phyloP scores from a whole-genome alignment of 306 rosid species.

The Vicia sativa region DNA sequence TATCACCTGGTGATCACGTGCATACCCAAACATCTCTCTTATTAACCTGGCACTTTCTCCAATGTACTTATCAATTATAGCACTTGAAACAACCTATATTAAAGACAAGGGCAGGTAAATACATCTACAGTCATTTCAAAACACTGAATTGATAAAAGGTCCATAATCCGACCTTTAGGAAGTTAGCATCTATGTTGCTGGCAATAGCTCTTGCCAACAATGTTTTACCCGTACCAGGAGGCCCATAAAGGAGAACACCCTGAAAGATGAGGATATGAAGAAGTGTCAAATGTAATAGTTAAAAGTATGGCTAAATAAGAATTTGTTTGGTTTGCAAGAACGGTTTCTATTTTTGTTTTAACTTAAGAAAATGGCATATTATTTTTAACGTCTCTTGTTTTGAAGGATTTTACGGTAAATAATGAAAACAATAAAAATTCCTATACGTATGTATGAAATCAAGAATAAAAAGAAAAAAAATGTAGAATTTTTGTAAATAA shows the following conservation, averaged over 20 bases:
- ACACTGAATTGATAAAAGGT: slow-evolving; percentile 3
- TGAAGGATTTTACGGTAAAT: not conserved
- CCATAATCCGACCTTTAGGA: slow-evolving; percentile 67
- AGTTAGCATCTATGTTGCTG: slow-evolving; percentile 94
- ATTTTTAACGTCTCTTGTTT: not conserved
- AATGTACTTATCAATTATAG: slow-evolving; percentile 91
- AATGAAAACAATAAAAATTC: not conserved
- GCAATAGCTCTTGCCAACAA: slow-evolving; percentile 94
- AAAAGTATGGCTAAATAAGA: slow-evolving; percentile 12
- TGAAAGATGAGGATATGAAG: slow-evolving; percentile 41
- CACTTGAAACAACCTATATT: slow-evolving; percentile 90
- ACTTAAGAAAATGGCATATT: not conserved
- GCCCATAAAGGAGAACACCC: slow-evolving; percentile 98
- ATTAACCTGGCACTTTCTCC: slow-evolving; percentile 96
- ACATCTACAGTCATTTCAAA: slow-evolving; percentile 14
- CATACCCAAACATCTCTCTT: slow-evolving; percentile 98
- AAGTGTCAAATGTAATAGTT: slow-evolving; percentile 32
- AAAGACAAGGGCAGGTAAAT: slow-evolving; percentile 25
- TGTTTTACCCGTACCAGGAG: slow-evolving; percentile 99
- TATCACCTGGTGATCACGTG: slow-evolving; percentile 96
- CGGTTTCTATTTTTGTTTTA: not conserved
- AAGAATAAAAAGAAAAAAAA: not conserved
- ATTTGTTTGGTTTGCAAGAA: not conserved
- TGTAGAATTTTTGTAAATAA: not conserved
- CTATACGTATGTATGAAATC: not conserved